These are phyloP conservation scores for Cryptococcus sp. DNA, from an alignment of 1,284 basidiomycete species.

Conservation along the genomic window DNA sequence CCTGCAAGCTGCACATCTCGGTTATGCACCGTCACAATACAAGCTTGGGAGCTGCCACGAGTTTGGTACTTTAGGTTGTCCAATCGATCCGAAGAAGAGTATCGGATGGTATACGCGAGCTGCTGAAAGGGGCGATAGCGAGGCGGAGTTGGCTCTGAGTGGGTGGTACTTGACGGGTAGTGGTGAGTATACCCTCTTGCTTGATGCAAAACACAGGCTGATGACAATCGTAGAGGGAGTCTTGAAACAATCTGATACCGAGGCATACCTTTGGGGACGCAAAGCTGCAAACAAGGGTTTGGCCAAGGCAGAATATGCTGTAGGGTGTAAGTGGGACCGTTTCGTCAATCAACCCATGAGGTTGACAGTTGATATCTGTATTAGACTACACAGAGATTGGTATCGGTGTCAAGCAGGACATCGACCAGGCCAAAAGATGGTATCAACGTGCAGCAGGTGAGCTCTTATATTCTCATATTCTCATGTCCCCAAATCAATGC, in stretches of 20 bases:
- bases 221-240: conserved; percentile 68
- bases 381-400: conserved; percentile 91
- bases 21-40: conserved; percentile 91
- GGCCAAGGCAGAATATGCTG: conserved; percentile 92
- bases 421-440: conserved; percentile 96
- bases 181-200: conserved; percentile 31
- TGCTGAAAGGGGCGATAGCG: conserved; percentile 89
- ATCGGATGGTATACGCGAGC: conserved; percentile 99
- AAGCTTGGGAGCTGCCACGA: conserved; percentile 95
- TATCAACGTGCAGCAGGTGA: conserved; percentile 95
- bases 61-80: conserved; percentile 84
- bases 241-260: conserved; percentile 93
- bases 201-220: conserved; percentile 1
- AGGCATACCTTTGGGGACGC: conserved; percentile 95
- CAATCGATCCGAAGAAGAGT: conserved; percentile 86
- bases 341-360: background rate
- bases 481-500: background rate
- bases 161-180: conserved; percentile 97
- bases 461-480: conserved; percentile 45
- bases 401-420: conserved; percentile 93
- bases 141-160: conserved; percentile 91
- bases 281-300: conserved; percentile 90
- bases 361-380: background rate
- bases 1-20: conserved; percentile 88
- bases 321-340: conserved; percentile 62